phyloP scores from a whole-genome alignment of 352 stramenopile genomes.

The Phytophthora citricola region DNA sequence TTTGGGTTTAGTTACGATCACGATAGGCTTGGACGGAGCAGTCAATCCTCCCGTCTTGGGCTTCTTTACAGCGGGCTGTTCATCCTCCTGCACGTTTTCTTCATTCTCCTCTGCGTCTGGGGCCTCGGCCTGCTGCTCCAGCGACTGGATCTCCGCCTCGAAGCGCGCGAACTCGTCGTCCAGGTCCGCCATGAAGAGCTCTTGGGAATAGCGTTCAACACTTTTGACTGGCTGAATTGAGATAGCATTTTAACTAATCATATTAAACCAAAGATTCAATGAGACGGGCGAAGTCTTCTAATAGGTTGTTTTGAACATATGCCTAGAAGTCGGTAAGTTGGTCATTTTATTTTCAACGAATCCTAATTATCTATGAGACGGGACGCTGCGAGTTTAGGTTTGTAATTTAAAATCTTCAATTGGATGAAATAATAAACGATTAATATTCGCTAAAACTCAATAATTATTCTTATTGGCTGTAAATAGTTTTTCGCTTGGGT shows the following conservation, averaged over 20 bases:
- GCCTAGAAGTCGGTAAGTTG: too few species aligned
- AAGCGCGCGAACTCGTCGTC: slow-evolving; percentile 88
- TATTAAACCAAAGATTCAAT: too few species aligned
- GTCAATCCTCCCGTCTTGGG: slow-evolving; percentile 9
- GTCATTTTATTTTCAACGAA: too few species aligned
- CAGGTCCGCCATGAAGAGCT: slow-evolving; percentile 55
- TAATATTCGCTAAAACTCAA: slow-evolving; percentile 19
- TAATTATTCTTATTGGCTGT: slow-evolving; percentile 20
- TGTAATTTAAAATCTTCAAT: neutral
- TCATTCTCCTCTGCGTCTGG: slow-evolving; percentile 3
- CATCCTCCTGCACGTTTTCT: slow-evolving; percentile 27
- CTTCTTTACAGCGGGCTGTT: slow-evolving; percentile 40
- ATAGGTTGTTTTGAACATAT: too few species aligned
- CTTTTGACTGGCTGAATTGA: slow-evolving; percentile 19
- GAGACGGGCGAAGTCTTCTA: too few species aligned
- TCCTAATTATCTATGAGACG: too few species aligned
- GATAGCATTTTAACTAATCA: too few species aligned
- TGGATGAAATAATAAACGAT: neutral
- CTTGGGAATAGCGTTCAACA: neutral
- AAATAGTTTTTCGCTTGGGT: slow-evolving; percentile 27
- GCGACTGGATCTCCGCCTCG: slow-evolving; percentile 80
- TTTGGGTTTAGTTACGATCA: slow-evolving; percentile 56
- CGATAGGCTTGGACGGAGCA: slow-evolving; percentile 18
- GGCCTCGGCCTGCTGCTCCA: slow-evolving; percentile 52
- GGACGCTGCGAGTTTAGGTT: too few species aligned